These are phyloP conservation scores for Solanum okadae DNA, from an alignment of 257 asterid species.

Conservation along the genomic window DNA sequence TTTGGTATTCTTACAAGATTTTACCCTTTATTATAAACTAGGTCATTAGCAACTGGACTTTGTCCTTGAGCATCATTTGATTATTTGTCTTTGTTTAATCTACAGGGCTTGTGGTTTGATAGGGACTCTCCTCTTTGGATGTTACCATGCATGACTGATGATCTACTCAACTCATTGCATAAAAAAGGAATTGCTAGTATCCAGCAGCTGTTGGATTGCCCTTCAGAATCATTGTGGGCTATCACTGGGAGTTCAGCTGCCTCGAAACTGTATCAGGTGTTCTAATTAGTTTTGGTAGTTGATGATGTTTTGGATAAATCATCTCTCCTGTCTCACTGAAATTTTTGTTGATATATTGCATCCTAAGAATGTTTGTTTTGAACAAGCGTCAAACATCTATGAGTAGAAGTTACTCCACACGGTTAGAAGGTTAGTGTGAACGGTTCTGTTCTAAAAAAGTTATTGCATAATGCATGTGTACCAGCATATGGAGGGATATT, in stretches of 20 bases:
- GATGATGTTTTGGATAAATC: neutral
- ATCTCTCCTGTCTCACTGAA: neutral
- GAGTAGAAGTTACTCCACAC: neutral
- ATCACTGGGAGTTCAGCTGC: slow-evolving; percentile 36
- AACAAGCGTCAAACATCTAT: neutral
- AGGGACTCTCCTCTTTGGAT: slow-evolving; percentile 68
- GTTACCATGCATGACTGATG: slow-evolving; percentile 85
- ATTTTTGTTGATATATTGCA: neutral
- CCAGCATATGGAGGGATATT: neutral
- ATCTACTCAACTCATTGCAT: slow-evolving; percentile 42
- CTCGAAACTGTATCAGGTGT: slow-evolving; percentile 69
- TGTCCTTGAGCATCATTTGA: neutral
- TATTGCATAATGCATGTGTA: neutral
- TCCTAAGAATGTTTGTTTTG: neutral
- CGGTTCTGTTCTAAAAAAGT: neutral
- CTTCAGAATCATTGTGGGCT: slow-evolving; percentile 31
- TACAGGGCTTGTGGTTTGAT: slow-evolving; percentile 77
- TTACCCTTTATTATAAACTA: neutral
- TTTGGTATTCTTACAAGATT: neutral
- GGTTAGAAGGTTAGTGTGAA: neutral
- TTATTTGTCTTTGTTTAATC: slow-evolving; percentile 3
- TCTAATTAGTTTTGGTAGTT: slow-evolving; percentile 7
- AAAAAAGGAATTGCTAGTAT: slow-evolving; percentile 56
- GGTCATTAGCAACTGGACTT: neutral
- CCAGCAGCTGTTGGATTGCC: slow-evolving; percentile 59